Evolutionary conservation across 1,284 basidiomycete genomes (phyloP), one percentile per base, ranked within the genome.

Genomic region (Trametes versicolor): DNA sequence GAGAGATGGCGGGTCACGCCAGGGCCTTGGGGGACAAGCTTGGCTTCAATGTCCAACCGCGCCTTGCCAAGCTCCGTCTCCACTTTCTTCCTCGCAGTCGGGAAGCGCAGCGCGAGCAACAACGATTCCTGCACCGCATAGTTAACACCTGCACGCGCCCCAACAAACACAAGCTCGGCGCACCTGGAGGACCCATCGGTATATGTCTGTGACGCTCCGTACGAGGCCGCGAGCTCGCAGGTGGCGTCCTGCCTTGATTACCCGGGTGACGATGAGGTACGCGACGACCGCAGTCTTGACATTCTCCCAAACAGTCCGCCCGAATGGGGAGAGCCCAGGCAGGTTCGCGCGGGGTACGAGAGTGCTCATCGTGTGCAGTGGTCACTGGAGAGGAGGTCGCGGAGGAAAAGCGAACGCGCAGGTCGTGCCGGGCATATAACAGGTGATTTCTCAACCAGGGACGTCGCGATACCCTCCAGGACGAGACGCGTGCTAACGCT

Each of bases 151-250:
- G 53, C 37, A 36, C 37, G 9, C 36, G 25, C 32, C 29, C n/a
- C 8, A 7, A 23, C 21, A 17, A 55, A 63, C 48, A 60, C 39
- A 36, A 57, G 9, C 47, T 29, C 8, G 25, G 76, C 81, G 55
- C 62, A 90, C 91, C 79, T 86, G 83, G 19, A 83, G 79, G 23
- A 86, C 74, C 83, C 83, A 89, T 60, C 73, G 77, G 73, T 87
- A 90, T n/a, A 85, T 70, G 58, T 92, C 89, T 17, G 71, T 76
- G n/a, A 81, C 62, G 17, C 85, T 85, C 10, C 80, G 75, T 0
- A 77, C 58, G 58, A 93, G 61, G 0, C 94, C 94, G 60, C 92
- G 82, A 0, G 93, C 95, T 23, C 87, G 83, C n/a, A 96, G 71
- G 77, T 96, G 93, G 34, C 93, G 83, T 50, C 86, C 82, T 1